Evolutionary conservation across 768 basidiomycete genomes (phyloP), one percentile per base, ranked within the genome.

Genomic region (Panaeolus papilionaceus): DNA sequence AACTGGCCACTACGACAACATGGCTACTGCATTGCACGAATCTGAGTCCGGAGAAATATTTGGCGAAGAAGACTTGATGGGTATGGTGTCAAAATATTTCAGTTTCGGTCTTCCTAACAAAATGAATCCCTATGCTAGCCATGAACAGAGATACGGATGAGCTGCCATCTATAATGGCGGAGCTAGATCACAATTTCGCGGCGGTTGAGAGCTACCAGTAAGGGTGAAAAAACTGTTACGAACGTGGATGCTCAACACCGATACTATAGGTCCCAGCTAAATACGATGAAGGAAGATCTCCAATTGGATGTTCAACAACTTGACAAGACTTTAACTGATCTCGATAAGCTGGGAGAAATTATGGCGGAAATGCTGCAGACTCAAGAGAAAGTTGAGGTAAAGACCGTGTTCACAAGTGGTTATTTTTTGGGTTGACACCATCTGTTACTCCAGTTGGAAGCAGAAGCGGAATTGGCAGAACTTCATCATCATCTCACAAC

Each of bases 141-240:
- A 94, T 95, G 89, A 87, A 90, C 70, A 84, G 92, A 45, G 93
- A 95, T 74, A 92, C 91, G 1, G 86, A 91, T 10, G 93, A 94
- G 73, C 80, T 95, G 6, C 90, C 91, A 3, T 80, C 84, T 4
- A 93, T 95, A 63, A 87, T 95, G 79, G 75, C 80, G 2, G 94
- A 95, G 70, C 75, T 95, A 45, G 89, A 94, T 70, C 86, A 86
- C 42, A 82, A 83, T 67, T 80, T 85, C 11, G 71, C 71, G n/a
- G 75, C 81, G 6, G 88, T 94, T 64, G 82, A 89, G 58, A 76
- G 75, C 6, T 80, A 85, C 54, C 83, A 88, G 93, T 94, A 75
- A 71, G 89, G 77, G 23, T 45, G 5, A 63, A 18, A 18, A 40
- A 47, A 23, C 16, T 7, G 16, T 20, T 45, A 14, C 16, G 14